phyloP scores from a whole-genome alignment of 2,329 filamentous ascomycete species.

The Xylaria sp. region DNA sequence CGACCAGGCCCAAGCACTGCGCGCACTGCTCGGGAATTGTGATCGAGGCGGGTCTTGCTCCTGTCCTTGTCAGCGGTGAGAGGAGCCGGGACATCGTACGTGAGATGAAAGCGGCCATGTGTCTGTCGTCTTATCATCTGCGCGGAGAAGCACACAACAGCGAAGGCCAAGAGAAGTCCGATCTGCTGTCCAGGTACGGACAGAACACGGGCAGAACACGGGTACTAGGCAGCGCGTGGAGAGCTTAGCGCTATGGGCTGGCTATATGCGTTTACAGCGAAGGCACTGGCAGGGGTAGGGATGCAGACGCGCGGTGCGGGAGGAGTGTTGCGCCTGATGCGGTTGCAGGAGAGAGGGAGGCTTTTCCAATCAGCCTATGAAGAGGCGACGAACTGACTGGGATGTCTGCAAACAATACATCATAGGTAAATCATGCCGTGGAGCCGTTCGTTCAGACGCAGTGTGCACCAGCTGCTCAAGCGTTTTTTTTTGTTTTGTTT shows the following conservation, averaged over 20 bases:
- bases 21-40: background rate
- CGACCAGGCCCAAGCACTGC: background rate
- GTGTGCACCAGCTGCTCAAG: no score
- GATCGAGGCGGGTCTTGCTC: background rate
- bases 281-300: conserved; percentile 15
- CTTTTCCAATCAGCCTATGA: conserved; percentile 18
- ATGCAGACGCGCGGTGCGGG: conserved; percentile 33
- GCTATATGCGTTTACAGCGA: conserved; percentile 11
- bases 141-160: background rate
- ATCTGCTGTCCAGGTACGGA: background rate
- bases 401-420: conserved; percentile 38
- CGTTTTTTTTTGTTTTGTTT: background rate
- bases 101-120: background rate
- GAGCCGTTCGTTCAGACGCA: conserved; percentile 32
- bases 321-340: conserved; percentile 15
- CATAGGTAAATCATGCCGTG: conserved; percentile 44
- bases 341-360: background rate
- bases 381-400: background rate
- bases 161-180: conserved; percentile 6
- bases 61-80: background rate
- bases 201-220: background rate
- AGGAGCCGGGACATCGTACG: background rate
- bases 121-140: background rate
- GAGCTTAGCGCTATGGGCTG: background rate
- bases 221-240: background rate